Base-by-base conservation (phyloP, 208 protist species). In the Leishmania tropica region DNA sequence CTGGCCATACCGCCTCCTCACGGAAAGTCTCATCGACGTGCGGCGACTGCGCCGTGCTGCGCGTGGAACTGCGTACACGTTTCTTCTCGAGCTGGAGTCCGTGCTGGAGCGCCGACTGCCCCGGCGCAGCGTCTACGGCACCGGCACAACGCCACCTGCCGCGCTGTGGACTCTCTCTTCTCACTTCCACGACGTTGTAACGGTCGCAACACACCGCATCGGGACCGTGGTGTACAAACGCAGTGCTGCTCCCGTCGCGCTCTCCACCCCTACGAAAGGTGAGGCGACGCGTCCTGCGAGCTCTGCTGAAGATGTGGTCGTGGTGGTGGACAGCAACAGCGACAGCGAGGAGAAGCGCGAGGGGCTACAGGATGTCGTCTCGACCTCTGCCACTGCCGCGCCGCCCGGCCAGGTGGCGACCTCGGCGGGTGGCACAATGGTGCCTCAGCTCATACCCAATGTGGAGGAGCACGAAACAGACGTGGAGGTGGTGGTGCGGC, bases 151-250 rank as follows among this genome's bases (percentile, higher is more conserved):
- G 24, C 77, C 84, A 5, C 91, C 94, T 4, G 83, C 90, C n/a
- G 92, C 92, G 5, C 86, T 90, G 42, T 97, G 94, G 93, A 97
- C 93, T 51, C 83, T 97, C 58, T 97, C 94, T 3, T 87, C 86
- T 3, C 90, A 93, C 80, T 96, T 93, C 75, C 73, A 80, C 72
- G 87, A 94, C 54, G 86, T 97, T 56, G 86, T 95, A 19, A 90
- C 91, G 35, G 85, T 97, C 19, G 92, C 92, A 5, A 93, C 94
- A 13, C 83, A 96, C 65, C 94, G 93, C 37, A 87, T 96, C 42
- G 90, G 92, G 35, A 81, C 68, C 0, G 83, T 96, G 42, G 81
- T 85, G 51, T 84, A 78, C 65, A 74, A 48, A 11, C 15, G 45
- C 10, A 83, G 48, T 48, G 35, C 51, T 28, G 24, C 73, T n/a